These are phyloP conservation scores for Wallacemonas sp. DNA, from an alignment of 208 protist genomes.

Conservation along the genomic window DNA sequence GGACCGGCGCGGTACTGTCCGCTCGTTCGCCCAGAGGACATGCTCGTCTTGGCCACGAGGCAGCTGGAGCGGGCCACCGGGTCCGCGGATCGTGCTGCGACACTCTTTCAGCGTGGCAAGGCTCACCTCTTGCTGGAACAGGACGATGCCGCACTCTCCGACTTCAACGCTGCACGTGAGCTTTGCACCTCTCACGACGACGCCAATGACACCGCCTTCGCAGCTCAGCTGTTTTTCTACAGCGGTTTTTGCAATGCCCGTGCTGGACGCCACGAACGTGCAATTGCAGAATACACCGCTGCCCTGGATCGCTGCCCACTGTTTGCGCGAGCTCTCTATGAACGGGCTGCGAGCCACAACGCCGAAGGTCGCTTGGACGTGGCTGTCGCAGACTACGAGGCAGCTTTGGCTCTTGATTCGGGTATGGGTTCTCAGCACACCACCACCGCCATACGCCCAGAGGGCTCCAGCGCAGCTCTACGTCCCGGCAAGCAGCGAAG, in stretches of 20 bases:
- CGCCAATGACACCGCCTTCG: not conserved
- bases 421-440: not conserved
- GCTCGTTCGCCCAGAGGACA: constrained; percentile 30
- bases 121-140: constrained; percentile 39
- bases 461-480: too few species aligned
- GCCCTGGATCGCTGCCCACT: constrained; percentile 58
- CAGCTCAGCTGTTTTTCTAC: constrained; percentile 26
- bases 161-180: constrained; percentile 40
- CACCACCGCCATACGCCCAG: too few species aligned
- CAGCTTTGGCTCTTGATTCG: constrained; percentile 55
- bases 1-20: constrained; percentile 29
- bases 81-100: constrained; percentile 12
- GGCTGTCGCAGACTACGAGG: constrained; percentile 84
- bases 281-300: constrained; percentile 58
- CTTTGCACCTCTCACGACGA: constrained; percentile 3
- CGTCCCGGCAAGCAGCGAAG: constrained; percentile 12
- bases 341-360: constrained; percentile 74
- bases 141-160: constrained; percentile 33
- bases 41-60: constrained; percentile 26
- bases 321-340: constrained; percentile 65
- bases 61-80: constrained; percentile 19
- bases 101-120: constrained; percentile 37
- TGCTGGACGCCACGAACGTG: constrained; percentile 50
- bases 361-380: constrained; percentile 59
- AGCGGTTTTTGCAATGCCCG: constrained; percentile 53